Evolutionary conservation across 805 yeast species (phyloP), one percentile per base, ranked within the genome.

Genomic region (Phaffomyces opuntiae): DNA sequence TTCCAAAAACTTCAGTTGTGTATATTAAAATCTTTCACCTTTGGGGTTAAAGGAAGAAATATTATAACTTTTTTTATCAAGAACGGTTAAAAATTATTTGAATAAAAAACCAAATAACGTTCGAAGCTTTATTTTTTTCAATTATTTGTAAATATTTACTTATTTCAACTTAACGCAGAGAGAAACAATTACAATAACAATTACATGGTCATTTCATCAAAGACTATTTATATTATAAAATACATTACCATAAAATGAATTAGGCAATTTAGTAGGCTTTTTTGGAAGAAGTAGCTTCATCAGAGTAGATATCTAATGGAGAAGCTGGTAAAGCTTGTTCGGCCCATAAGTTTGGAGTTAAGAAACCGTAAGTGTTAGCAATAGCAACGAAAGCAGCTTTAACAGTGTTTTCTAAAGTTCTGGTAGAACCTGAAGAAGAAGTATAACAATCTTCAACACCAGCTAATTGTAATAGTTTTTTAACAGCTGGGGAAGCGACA

Each of bases 401-500:
- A 73, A 93, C 86, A 73, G 99, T 93, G 96, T 93, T 93, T 81
- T 93, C 99, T 67, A 90, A 80, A 69, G 99, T 93, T 87, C 97
- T 89, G 81, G 99, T 93, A 65, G 96, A 87, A 78, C 99, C 99
- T 60, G 93, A 81, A 65, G 99, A 91, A 66, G 95, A 81, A 64
- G 99, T 93, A 89, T 90, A 93, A 68, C 93, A 96, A 78, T 93
- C 99, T 80, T 91, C 96, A 73, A 93, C 83, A 87, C 99, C 99
- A 70, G 97, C 99, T 73, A 93, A 87, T 80, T 91, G 96, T 79
- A 93, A 80, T 76, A 93, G 83, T 79, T 89, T 89, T 87, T 90
- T 91, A 73, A 93, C 98, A 63, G 96, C 96, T 73, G 99, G 98
- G 64, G 99, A 93, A 70, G 99, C 99, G 65, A 93, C 96, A 70